Percentiles rank a stretch among this genome's conserved stretches.
Evolutionary conservation across 1,284 basidiomycete genomes (phyloP).

Genomic region (Fomitiporia mediterranea): DNA sequence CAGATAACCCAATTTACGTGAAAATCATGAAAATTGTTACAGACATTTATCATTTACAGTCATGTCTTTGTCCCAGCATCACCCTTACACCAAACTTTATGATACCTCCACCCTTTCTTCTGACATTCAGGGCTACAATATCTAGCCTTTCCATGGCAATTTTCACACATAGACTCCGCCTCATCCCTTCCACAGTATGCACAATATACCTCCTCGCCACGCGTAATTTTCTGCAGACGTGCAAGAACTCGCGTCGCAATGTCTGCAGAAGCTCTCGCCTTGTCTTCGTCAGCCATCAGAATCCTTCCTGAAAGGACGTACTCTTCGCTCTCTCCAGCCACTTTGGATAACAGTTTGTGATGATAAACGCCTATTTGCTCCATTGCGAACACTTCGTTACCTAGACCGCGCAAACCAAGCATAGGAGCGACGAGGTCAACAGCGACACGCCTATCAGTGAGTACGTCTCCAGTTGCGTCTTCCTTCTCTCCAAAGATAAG

Average conservation of each 20-base stretch:
- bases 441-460: neutral
- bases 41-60: no score
- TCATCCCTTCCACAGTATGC: slow-evolving; percentile 11
- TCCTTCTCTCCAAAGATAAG: slow-evolving; percentile 6
- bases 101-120: slow-evolving; percentile 14
- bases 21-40: no score
- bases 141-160: neutral
- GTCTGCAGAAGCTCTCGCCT: neutral
- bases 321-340: neutral
- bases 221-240: slow-evolving; percentile 8
- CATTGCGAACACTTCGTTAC: slow-evolving; percentile 10
- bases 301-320: slow-evolving; percentile 1
- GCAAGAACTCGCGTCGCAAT: slow-evolving; percentile 10
- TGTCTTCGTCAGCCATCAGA: neutral
- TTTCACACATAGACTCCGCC: slow-evolving; percentile 6
- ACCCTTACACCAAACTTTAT: slow-evolving; percentile 15
- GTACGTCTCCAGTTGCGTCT: neutral
- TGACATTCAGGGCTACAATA: slow-evolving; percentile 13
- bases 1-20: no score
- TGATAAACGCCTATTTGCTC: neutral
- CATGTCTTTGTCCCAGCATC: no score
- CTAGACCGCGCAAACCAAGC: slow-evolving; percentile 11
- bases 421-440: slow-evolving; percentile 5
- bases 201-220: slow-evolving; percentile 4
- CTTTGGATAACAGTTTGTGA: slow-evolving; percentile 1